A percentile compares a stretch with the other conserved stretches of the same genome.
Evolutionary conservation across 2,329 filamentous ascomycete species (phyloP).

Genomic region (Sarocladiaceae sp.): DNA sequence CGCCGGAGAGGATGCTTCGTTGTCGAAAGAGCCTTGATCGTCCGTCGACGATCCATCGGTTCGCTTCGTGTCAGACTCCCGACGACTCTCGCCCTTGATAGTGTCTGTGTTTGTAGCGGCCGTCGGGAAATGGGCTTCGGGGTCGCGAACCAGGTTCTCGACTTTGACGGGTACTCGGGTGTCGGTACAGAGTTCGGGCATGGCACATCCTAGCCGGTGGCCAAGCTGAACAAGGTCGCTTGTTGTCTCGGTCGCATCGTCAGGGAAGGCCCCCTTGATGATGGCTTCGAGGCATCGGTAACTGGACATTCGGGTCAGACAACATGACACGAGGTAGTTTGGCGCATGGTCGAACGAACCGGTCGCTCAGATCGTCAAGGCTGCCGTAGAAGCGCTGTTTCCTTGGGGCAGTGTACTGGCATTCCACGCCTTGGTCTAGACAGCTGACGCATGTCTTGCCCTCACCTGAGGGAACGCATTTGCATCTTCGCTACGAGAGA

Average conservation of each 20-base stretch:
- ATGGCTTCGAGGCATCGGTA: constrained; percentile 30
- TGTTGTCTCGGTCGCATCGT: constrained; percentile 22
- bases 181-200: constrained; percentile 24
- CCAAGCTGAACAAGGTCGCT: constrained; percentile 24
- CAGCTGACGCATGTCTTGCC: constrained; percentile 26
- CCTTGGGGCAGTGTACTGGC: constrained; percentile 26
- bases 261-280: constrained; percentile 26
- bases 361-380: constrained; percentile 28
- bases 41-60: background rate
- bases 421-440: constrained; percentile 24
- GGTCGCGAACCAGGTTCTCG: constrained; percentile 14
- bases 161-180: constrained; percentile 13
- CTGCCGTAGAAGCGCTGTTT: constrained; percentile 32
- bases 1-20: constrained; percentile 6
- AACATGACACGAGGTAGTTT: background rate
- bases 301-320: constrained; percentile 11
- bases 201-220: constrained; percentile 23
- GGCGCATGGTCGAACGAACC: constrained; percentile 19
- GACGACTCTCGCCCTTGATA: background rate
- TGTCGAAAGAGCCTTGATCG: background rate
- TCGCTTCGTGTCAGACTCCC: background rate
- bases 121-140: background rate
- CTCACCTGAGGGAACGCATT: constrained; percentile 24
- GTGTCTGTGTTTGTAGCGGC: background rate
- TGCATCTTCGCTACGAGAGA: constrained; percentile 24